phyloP scores from a whole-genome alignment of 2,329 filamentous ascomycete species.

The Beauveria sp. region DNA sequence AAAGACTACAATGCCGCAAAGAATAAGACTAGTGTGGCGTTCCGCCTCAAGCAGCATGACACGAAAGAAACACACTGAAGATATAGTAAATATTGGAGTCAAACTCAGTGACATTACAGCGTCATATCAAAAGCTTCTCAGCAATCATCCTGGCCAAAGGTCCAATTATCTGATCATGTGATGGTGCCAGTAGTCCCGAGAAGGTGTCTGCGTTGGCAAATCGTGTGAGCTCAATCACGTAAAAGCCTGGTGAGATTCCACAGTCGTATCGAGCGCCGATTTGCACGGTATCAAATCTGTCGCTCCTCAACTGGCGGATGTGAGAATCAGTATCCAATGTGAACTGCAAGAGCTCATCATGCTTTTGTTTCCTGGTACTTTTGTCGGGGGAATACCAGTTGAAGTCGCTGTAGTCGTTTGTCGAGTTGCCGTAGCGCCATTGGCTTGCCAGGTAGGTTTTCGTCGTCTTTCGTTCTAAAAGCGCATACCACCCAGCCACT shows the following conservation, averaged over 20 bases:
- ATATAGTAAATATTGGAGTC: background rate
- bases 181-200: conserved; percentile 4
- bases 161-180: conserved; percentile 3
- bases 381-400: conserved; percentile 2
- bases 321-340: background rate
- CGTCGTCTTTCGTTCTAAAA: conserved; percentile 2
- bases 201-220: conserved; percentile 3
- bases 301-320: conserved; percentile 1
- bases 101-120: background rate
- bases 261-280: conserved; percentile 2
- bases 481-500: background rate
- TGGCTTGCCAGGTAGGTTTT: conserved; percentile 1
- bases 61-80: background rate
- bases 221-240: conserved; percentile 2
- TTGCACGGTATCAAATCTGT: conserved; percentile 3
- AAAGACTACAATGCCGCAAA: conserved; percentile 3
- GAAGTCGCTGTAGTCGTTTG: conserved; percentile 2
- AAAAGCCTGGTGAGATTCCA: conserved; percentile 2
- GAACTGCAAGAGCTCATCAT: conserved; percentile 1
- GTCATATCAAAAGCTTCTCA: background rate
- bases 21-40: background rate
- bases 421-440: conserved; percentile 1
- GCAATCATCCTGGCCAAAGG: conserved; percentile 3
- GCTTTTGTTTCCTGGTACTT: background rate
- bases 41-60: too few relatives aligned